Conservation (phyloP, 495 filamentous ascomycete species). For the Penicillium herquei region DNA sequence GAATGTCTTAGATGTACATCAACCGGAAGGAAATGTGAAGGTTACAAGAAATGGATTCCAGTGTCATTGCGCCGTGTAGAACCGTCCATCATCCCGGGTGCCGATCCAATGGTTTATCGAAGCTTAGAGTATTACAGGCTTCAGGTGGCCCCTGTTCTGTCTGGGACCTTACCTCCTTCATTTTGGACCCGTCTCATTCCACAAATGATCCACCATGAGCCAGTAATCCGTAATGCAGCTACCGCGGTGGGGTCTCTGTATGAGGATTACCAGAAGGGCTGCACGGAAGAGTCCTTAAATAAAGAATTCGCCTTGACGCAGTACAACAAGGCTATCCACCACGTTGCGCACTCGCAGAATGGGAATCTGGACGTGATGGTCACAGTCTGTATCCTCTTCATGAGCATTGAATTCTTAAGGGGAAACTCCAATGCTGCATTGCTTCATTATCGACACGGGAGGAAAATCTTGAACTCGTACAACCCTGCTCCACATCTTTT, state of each 20-base stretch:
- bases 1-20: conserved; percentile 11
- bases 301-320: conserved; percentile 6
- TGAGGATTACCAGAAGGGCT: background rate
- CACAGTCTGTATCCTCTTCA: conserved; percentile 13
- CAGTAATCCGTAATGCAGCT: conserved; percentile 8
- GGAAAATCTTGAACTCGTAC: background rate
- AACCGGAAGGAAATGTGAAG: conserved; percentile 50
- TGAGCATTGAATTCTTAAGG: conserved; percentile 13
- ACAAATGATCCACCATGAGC: conserved; percentile 4
- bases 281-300: background rate
- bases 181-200: conserved; percentile 15
- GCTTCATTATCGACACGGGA: background rate
- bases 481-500: background rate
- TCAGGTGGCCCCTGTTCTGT: conserved; percentile 1
- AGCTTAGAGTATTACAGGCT: conserved; percentile 3
- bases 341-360: background rate
- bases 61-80: background rate
- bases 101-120: background rate
- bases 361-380: conserved; percentile 2
- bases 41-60: conserved; percentile 18
- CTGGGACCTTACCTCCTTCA: background rate
- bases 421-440: background rate
- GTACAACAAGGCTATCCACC: conserved; percentile 13
- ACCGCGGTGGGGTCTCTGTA: conserved; percentile 7
- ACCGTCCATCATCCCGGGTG: conserved; percentile 3